Percentiles rank a stretch among this genome's conserved stretches.
These are phyloP conservation scores for Gomphus bonarii DNA, from an alignment of 1,284 basidiomycete species.

Conservation along the genomic window DNA sequence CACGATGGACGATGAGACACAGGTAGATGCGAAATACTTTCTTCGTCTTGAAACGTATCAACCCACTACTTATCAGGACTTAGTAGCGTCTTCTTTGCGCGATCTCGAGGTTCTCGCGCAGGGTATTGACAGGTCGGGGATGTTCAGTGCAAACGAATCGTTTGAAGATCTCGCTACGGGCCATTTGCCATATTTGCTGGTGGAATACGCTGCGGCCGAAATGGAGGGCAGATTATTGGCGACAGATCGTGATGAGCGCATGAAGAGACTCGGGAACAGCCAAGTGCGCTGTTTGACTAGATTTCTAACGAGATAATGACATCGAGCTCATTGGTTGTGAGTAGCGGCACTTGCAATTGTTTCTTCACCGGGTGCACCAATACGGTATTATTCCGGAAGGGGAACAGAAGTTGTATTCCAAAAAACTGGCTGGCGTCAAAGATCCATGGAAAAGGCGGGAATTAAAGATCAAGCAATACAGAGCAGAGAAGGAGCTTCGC, in stretches of 20 bases:
- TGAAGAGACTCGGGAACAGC: constrained; percentile 42
- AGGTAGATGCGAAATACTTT: constrained; percentile 25
- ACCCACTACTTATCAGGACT: constrained; percentile 31
- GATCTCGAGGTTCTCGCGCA: constrained; percentile 42
- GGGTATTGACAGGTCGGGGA: constrained; percentile 46
- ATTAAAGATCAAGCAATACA: constrained; percentile 81
- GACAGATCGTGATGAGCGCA: constrained; percentile 47
- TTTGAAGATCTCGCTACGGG: constrained; percentile 78
- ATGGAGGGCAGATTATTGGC: constrained; percentile 60
- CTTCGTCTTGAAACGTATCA: neutral
- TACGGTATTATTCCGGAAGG: constrained; percentile 62
- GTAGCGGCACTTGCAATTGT: constrained; percentile 50
- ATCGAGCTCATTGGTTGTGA: constrained; percentile 13
- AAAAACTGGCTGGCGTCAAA: constrained; percentile 34
- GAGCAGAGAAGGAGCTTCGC: constrained; percentile 72
- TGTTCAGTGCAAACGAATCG: constrained; percentile 83
- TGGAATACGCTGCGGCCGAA: constrained; percentile 66
- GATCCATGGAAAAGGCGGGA: constrained; percentile 70
- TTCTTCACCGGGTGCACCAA: constrained; percentile 46
- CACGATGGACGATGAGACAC: constrained; percentile 38
- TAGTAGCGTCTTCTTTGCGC: constrained; percentile 41
- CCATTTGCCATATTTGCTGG: constrained; percentile 72
- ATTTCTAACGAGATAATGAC: constrained; percentile 9
- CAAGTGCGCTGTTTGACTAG: constrained; percentile 38
- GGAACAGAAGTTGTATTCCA: constrained; percentile 46